Evolutionary conservation across 73 alveolate species (phyloP), one percentile per base, ranked within the genome.

Genomic region (Effrenium voratum): DNA sequence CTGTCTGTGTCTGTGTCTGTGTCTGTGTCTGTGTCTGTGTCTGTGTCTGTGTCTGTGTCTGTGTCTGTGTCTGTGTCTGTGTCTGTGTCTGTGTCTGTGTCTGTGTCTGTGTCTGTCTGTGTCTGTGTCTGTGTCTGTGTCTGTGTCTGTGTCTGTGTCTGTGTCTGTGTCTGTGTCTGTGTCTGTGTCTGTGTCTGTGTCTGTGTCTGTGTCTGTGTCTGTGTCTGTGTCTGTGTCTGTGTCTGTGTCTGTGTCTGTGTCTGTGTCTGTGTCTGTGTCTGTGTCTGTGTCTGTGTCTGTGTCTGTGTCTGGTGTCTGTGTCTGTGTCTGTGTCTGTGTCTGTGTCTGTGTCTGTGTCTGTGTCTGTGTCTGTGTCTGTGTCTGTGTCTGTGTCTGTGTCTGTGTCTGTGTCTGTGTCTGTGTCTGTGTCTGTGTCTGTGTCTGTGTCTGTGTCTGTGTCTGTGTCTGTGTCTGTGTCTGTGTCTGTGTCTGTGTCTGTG

Each of bases 1-100:
- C 32, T 55, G 70, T 24, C 24, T 55, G 70, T 55, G 70, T 55
- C 32, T 55, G 70, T 55, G 70, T 55, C 70, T 55, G 70, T 55
- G 70, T 55, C 32, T 55, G 70, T 55, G 13, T 13, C 32, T 55
- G 70, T 55, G 70, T 55, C 70, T 55, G 70, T 55, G 70, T 55
- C 70, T 55, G 70, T 55, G 70, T 55, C 70, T 55, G 70, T 55
- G 70, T 55, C 70, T 55, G 70, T 55, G 70, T 55, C 70, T 55
- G 13, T 55, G 70, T 55, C 70, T 55, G 13, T 55, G 70, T 55
- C 70, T 55, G 13, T 55, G 70, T 55, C 32, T 55, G 32, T 55
- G 70, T 55, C 32, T 55, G 70, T 55, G 70, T 24, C 24, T 55
- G 70, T 55, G 70, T 55, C 32, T 55, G 70, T 55, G 70, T 55